These are phyloP conservation scores for Myriosclerotinia scirpicola DNA, from an alignment of 2,329 filamentous ascomycete species.

Conservation along the genomic window DNA sequence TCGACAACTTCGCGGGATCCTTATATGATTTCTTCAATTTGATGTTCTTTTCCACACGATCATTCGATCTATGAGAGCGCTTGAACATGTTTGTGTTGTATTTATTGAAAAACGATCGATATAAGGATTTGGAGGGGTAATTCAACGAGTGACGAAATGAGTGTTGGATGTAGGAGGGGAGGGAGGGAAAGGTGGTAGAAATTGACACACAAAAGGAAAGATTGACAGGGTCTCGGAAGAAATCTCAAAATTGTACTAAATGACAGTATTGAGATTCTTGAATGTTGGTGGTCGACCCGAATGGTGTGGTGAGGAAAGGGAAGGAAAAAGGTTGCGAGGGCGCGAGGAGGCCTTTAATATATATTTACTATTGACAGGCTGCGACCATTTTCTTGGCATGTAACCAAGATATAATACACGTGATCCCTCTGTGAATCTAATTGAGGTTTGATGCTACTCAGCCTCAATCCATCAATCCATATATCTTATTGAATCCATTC, in stretches of 20 bases:
- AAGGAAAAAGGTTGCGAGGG: slow-evolving; percentile 26
- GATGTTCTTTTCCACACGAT: slow-evolving; percentile 84
- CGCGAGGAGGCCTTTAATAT: slow-evolving; percentile 18
- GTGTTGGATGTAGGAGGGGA: slow-evolving; percentile 30
- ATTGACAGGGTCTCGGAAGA: slow-evolving; percentile 44
- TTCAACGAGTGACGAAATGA: slow-evolving; percentile 42
- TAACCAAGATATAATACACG: neutral
- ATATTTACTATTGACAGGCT: slow-evolving; percentile 2
- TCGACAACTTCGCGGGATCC: slow-evolving; percentile 77
- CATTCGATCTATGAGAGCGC: slow-evolving; percentile 80
- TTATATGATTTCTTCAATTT: slow-evolving; percentile 78
- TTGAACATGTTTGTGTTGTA: slow-evolving; percentile 73
- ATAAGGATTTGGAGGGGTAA: slow-evolving; percentile 31
- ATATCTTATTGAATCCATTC: slow-evolving; percentile 12
- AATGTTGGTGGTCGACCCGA: slow-evolving; percentile 40
- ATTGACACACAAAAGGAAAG: slow-evolving; percentile 41
- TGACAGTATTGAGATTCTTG: slow-evolving; percentile 42
- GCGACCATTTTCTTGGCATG: slow-evolving; percentile 16
- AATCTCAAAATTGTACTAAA: slow-evolving; percentile 41
- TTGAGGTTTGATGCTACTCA: too few relatives aligned
- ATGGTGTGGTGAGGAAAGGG: slow-evolving; percentile 41
- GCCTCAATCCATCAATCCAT: too few relatives aligned
- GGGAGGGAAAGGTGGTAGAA: slow-evolving; percentile 6
- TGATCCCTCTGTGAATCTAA: slow-evolving; percentile 17
- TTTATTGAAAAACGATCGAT: slow-evolving; percentile 27